Percentiles rank a stretch among this genome's conserved stretches.
phyloP scores from a whole-genome alignment of 2,329 filamentous ascomycete genomes.

The Xenoacremonium recifei region DNA sequence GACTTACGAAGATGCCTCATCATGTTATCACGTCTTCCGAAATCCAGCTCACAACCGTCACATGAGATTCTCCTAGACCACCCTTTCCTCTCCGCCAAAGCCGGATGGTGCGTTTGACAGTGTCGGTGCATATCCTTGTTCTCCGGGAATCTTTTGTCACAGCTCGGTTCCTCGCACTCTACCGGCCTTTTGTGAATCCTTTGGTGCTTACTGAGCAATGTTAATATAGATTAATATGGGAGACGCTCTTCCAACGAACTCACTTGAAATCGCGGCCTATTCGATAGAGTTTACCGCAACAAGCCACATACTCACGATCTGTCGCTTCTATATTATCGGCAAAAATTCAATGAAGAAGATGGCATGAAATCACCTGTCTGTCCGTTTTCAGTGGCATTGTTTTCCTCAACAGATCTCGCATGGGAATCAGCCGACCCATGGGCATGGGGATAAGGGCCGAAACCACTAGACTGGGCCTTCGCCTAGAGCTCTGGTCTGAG shows the following conservation, averaged over 20 bases:
- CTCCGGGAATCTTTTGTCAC: not conserved
- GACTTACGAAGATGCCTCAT: constrained; percentile 8
- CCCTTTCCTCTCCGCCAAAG: constrained; percentile 2
- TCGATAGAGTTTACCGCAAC: constrained; percentile 4
- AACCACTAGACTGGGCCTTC: constrained; percentile 11
- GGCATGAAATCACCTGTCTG: not conserved
- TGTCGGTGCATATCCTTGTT: constrained; percentile 11
- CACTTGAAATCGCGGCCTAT: constrained; percentile 4
- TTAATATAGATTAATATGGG: not conserved
- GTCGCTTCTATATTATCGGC: too few relatives aligned
- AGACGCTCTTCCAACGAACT: not conserved
- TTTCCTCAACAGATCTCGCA: constrained; percentile 6
- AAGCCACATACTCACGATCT: not conserved
- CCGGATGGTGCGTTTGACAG: constrained; percentile 10
- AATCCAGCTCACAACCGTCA: not conserved
- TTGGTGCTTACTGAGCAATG: constrained; percentile 7
- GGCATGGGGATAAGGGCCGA: constrained; percentile 3
- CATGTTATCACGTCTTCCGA: constrained; percentile 10
- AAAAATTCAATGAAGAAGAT: not conserved
- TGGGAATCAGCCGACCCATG: constrained; percentile 10
- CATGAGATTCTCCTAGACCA: constrained; percentile 1
- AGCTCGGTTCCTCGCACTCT: constrained; percentile 1
- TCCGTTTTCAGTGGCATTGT: not conserved
- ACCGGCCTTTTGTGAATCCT: constrained; percentile 3
- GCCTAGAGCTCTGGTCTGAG: constrained; percentile 15